These are phyloP conservation scores for Leptosphaerulina australis DNA, from an alignment of 2,329 filamentous ascomycete genomes.

Conservation along the genomic window DNA sequence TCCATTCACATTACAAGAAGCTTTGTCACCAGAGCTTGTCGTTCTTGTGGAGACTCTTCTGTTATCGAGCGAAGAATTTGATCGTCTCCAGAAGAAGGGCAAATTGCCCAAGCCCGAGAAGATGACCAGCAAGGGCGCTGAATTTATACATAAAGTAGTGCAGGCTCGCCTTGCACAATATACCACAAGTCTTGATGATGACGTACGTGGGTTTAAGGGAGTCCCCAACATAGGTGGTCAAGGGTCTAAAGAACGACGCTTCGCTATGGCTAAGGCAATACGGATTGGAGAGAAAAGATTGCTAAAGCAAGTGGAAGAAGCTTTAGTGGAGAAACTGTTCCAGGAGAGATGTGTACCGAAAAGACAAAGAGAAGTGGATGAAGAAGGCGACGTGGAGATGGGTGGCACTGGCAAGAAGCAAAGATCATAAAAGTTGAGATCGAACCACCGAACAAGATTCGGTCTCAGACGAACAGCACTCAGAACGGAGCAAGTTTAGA, in stretches of 20 bases:
- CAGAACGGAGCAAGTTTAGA: no score
- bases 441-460: no score
- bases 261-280: conserved; percentile 68
- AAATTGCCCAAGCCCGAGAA: conserved; percentile 53
- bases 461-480: no score
- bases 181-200: conserved; percentile 59
- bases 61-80: conserved; percentile 50
- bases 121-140: conserved; percentile 48
- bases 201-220: conserved; percentile 55
- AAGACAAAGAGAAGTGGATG: conserved; percentile 33
- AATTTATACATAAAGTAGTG: conserved; percentile 50
- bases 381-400: conserved; percentile 37
- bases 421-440: conserved; percentile 21
- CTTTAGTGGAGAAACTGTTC: conserved; percentile 29
- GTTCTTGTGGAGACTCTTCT: conserved; percentile 55
- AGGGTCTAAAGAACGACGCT: conserved; percentile 32
- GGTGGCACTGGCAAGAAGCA: conserved; percentile 37
- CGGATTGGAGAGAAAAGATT: conserved; percentile 75
- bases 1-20: conserved; percentile 44
- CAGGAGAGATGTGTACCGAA: conserved; percentile 41
- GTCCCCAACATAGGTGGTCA: conserved; percentile 34
- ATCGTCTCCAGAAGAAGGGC: conserved; percentile 49
- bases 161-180: conserved; percentile 57
- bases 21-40: conserved; percentile 51
- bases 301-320: conserved; percentile 59